Evolutionary conservation across 1,284 basidiomycete genomes (phyloP).

Genomic region (Agaricales sp.): DNA sequence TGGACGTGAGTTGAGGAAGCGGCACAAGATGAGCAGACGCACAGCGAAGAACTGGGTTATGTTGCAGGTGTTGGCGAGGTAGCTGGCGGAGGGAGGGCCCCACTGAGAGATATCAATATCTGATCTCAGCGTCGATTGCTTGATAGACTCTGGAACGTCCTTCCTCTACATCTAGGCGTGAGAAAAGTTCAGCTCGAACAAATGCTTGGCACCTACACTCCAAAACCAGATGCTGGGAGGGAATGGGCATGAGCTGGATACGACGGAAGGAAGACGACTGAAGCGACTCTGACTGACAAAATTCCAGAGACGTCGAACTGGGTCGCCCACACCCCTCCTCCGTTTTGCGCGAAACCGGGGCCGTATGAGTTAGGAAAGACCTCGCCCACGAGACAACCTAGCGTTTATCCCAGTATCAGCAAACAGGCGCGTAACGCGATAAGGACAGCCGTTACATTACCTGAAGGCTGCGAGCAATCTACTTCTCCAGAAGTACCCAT

Average conservation of each 20-base stretch:
- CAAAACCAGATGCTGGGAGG: constrained; percentile 54
- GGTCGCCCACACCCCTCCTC: constrained; percentile 56
- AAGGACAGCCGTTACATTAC: too few species aligned
- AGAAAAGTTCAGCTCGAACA: too few species aligned
- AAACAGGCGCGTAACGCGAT: too few species aligned
- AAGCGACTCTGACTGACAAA: constrained; percentile 13
- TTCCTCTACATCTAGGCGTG: constrained; percentile 24
- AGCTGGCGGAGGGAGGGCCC: constrained; percentile 51
- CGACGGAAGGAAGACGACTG: not conserved
- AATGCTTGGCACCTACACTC: constrained; percentile 35
- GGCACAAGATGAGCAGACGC: too few species aligned
- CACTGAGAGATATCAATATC: constrained; percentile 36
- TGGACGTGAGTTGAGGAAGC: too few species aligned
- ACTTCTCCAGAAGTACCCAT: constrained; percentile 23
- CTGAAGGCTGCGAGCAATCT: constrained; percentile 33
- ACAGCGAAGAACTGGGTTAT: constrained; percentile 39
- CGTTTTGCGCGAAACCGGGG: constrained; percentile 39
- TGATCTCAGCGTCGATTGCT: constrained; percentile 22
- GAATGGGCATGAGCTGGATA: too few species aligned
- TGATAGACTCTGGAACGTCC: constrained; percentile 28
- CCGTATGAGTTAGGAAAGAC: constrained; percentile 40
- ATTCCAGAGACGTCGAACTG: constrained; percentile 47
- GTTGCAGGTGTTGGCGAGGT: constrained; percentile 35
- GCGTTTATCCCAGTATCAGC: too few species aligned
- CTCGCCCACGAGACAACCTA: constrained; percentile 49